Evolutionary conservation across 257 asterid genomes (phyloP).

Genomic region (Ocimum tenuiflorum): DNA sequence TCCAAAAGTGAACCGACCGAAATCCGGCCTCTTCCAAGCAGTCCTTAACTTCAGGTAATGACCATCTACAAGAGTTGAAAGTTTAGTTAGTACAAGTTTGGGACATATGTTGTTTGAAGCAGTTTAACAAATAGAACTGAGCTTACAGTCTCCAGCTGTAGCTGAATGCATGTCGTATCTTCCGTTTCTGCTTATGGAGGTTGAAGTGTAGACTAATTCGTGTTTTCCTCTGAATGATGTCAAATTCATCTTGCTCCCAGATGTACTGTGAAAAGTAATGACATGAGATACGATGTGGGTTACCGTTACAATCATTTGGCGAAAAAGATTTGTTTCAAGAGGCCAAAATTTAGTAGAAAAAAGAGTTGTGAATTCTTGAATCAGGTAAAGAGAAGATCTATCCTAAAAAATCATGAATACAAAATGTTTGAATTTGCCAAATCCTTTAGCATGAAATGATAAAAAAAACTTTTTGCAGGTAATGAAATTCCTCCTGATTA

Average conservation of each 20-base stretch:
- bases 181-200: conserved; percentile 59
- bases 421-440: background rate
- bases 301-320: background rate
- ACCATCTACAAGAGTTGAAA: conserved; percentile 53
- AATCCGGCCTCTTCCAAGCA: conserved; percentile 95
- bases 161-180: conserved; percentile 87
- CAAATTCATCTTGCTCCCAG: conserved; percentile 97
- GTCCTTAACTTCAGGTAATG: conserved; percentile 86
- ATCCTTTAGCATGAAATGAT: background rate
- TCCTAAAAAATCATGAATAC: background rate
- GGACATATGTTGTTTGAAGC: background rate
- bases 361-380: background rate
- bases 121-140: background rate
- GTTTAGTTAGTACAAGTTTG: background rate
- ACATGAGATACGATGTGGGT: background rate
- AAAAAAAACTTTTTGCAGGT: background rate
- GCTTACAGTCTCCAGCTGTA: conserved; percentile 99
- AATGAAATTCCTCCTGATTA: background rate
- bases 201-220: conserved; percentile 93
- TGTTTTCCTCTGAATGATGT: conserved; percentile 78
- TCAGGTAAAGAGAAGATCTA: background rate
- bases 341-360: background rate
- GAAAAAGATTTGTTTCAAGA: background rate
- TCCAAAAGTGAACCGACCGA: conserved; percentile 73
- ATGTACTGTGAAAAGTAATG: conserved; percentile 42